Evolutionary conservation across 2,329 filamentous ascomycete species (phyloP).

Genomic region (Phaeophleospora eucalypticola): DNA sequence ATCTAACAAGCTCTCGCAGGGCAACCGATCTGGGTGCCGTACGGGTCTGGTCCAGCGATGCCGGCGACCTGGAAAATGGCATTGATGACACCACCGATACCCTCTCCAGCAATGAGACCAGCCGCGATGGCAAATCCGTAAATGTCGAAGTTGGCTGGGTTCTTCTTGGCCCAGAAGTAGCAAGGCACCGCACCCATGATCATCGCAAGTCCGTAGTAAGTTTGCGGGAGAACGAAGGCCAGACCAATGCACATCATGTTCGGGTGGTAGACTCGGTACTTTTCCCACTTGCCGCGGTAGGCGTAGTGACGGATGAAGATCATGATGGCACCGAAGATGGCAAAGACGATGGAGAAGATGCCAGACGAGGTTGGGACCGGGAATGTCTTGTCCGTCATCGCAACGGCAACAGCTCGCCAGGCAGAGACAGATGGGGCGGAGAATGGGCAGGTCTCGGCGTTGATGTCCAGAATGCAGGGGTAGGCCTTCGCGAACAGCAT

Average conservation of each 20-base stretch:
- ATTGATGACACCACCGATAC: constrained; percentile 60
- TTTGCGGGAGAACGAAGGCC: constrained; percentile 55
- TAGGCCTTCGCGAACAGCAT: constrained; percentile 65
- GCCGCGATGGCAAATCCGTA: constrained; percentile 57
- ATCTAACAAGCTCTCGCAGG: constrained; percentile 35
- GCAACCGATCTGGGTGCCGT: constrained; percentile 43
- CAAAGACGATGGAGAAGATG: constrained; percentile 56
- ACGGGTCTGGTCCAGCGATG: constrained; percentile 37
- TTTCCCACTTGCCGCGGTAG: constrained; percentile 51
- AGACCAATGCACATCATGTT: constrained; percentile 54
- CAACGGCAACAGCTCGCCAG: constrained; percentile 62
- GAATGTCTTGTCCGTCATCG: constrained; percentile 56
- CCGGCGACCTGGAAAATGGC: constrained; percentile 49
- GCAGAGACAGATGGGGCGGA: constrained; percentile 59
- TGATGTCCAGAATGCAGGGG: constrained; percentile 58
- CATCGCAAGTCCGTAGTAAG: constrained; percentile 57
- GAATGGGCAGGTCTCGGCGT: constrained; percentile 54
- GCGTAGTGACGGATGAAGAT: constrained; percentile 54
- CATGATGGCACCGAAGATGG: constrained; percentile 49
- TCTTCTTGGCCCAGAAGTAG: constrained; percentile 53
- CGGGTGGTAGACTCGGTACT: constrained; percentile 54
- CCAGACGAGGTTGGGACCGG: constrained; percentile 53
- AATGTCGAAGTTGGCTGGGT: constrained; percentile 51
- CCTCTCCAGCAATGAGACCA: constrained; percentile 61
- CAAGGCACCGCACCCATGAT: constrained; percentile 53